Evolutionary conservation across 2,329 filamentous ascomycete genomes (phyloP).

Genomic region (Emergomyces pasteurianus): DNA sequence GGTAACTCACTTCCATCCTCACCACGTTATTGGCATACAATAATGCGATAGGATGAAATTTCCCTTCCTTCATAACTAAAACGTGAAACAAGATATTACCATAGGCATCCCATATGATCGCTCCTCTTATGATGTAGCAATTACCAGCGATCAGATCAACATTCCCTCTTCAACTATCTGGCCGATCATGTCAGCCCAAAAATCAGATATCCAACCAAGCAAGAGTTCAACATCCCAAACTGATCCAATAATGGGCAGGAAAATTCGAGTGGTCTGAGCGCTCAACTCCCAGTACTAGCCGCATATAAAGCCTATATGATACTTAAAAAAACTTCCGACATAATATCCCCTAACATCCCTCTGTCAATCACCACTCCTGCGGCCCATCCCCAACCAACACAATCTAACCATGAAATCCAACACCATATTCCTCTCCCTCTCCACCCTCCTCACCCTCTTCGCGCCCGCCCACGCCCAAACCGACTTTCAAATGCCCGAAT

Average conservation of each 20-base stretch:
- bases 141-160: not conserved
- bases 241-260: too few species aligned
- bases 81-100: not conserved
- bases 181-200: not conserved
- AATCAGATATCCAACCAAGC: not conserved
- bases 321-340: not conserved
- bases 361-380: too few species aligned
- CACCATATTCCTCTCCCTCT: not conserved
- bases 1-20: not conserved
- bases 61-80: not conserved
- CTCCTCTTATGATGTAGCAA: not conserved
- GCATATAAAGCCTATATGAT: not conserved
- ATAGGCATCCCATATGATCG: not conserved
- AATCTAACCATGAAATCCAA: not conserved
- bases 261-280: not conserved
- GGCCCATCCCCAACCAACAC: not conserved
- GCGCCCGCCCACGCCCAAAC: not conserved
- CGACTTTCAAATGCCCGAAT: not conserved
- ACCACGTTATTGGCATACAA: not conserved
- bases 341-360: not conserved
- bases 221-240: not conserved
- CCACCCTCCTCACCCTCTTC: not conserved
- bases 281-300: not conserved
- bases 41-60: not conserved
- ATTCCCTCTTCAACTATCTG: not conserved